Percentiles rank a stretch among this genome's conserved stretches.
Conservation (phyloP, 73 alveolate genomes). For the Chromera velia region DNA sequence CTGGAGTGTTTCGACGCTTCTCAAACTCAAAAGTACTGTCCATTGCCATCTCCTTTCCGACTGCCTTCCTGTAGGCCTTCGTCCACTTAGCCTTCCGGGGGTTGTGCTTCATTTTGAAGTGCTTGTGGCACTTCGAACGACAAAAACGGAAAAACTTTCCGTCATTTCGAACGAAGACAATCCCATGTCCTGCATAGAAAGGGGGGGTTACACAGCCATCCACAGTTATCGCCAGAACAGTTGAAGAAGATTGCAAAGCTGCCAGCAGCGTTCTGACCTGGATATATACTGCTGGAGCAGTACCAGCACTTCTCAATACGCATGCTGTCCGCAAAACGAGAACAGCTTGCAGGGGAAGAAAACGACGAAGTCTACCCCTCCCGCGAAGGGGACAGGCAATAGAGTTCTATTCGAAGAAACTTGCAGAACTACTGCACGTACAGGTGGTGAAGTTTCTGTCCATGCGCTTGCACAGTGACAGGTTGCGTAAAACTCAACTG, state of each 20-base stretch:
- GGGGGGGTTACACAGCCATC: no score
- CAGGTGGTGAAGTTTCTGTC: no score
- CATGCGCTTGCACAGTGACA: no score
- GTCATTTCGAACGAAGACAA: constrained; percentile 90
- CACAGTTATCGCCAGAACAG: not conserved
- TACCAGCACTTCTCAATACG: constrained; percentile 67
- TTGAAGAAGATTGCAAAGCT: not conserved
- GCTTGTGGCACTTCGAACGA: constrained; percentile 93
- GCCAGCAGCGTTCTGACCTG: constrained; percentile 38
- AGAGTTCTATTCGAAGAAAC: no score
- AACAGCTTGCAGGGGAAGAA: no score
- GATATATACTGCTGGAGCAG: constrained; percentile 71
- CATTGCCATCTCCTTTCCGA: constrained; percentile 88
- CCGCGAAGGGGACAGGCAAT: no score
- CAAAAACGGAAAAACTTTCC: constrained; percentile 93
- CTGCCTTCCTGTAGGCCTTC: constrained; percentile 74
- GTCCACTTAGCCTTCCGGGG: constrained; percentile 98
- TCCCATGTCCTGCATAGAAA: constrained; percentile 70
- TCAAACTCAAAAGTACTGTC: constrained; percentile 93
- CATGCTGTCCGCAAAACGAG: no score
- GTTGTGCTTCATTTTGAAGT: constrained; percentile 90
- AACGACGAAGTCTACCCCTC: no score
- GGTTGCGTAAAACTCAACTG: no score
- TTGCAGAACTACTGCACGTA: no score
- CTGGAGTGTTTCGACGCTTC: constrained; percentile 87